phyloP scores from a whole-genome alignment of 805 yeast genomes.

The Candida pini region DNA sequence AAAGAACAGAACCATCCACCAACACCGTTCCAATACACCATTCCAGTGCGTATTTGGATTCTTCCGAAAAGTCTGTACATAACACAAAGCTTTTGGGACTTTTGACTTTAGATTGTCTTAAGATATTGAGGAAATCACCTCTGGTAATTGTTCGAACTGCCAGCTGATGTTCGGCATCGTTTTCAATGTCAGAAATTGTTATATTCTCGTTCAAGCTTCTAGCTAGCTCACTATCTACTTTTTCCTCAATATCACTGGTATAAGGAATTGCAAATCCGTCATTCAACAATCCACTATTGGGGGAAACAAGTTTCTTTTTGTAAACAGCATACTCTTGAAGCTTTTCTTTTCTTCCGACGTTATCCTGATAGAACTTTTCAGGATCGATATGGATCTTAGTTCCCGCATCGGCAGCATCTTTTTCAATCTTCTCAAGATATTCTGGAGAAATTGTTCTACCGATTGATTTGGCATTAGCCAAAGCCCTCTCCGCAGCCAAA shows the following conservation, averaged over 20 bases:
- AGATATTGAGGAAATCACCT: constrained; percentile 54
- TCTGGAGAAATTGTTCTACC: constrained; percentile 30
- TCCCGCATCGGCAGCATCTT: constrained; percentile 31
- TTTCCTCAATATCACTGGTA: constrained; percentile 63
- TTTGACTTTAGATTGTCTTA: constrained; percentile 12
- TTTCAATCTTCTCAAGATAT: constrained; percentile 24
- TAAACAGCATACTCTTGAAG: constrained; percentile 54
- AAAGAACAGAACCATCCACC: constrained; percentile 76
- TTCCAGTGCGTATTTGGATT: constrained; percentile 76
- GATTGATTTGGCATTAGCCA: constrained; percentile 47
- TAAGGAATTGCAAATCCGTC: constrained; percentile 45
- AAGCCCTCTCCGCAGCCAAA: constrained; percentile 53
- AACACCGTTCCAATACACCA: constrained; percentile 85
- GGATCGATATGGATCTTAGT: constrained; percentile 39
- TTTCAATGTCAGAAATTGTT: constrained; percentile 48
- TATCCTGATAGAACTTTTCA: constrained; percentile 46
- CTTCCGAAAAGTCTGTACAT: constrained; percentile 79
- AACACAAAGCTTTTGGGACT: constrained; percentile 58
- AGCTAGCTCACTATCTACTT: constrained; percentile 56
- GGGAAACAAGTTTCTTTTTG: constrained; percentile 55
- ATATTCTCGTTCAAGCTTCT: constrained; percentile 47
- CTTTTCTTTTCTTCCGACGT: constrained; percentile 41
- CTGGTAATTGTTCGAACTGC: constrained; percentile 67
- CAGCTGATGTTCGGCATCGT: constrained; percentile 47
- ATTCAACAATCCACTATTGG: constrained; percentile 34